Evolutionary conservation across 768 basidiomycete species (phyloP), one percentile per base, ranked within the genome.

Genomic region (Leccinum pellstonianum): DNA sequence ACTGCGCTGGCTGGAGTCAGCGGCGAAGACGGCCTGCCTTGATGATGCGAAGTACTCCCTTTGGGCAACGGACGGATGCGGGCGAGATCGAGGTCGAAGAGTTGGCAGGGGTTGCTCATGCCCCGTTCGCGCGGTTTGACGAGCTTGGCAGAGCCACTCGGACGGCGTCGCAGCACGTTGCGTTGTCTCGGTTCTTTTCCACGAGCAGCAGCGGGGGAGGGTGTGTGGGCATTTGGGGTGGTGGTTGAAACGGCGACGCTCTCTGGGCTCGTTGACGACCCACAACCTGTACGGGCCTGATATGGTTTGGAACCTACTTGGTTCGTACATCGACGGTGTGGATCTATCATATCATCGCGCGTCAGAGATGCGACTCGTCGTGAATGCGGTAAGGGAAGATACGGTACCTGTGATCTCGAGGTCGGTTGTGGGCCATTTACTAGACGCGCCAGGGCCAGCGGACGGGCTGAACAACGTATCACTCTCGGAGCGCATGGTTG

Each of bases 1-100:
- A 83, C 77, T 0, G 77, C 77, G 1, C 77, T 74, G 0, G 81
- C 80, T 1, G 82, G 80, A 1, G 82, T 83, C 23, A 82, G 70
- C 7, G 67, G 27, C 27, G 58, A 55, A 56, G 59, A 14, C 4
- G 27, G 1, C 6, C 29, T 21, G 25, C 6, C 48, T 6, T 14
- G 43, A 12, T 33, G 43, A 46, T 46, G 55, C 6, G 56, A 57
- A 11, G 14, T 46, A 41, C 29, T 14, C 0, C 56, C 55, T 12
- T 55, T 58, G 12, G 52, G 50, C 3, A 38, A 29, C 8, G 48
- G 51, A 46, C 31, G 41, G 12, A 41, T 55, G 19, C 3, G 31
- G 12, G 55, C 43, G 17, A 37, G 31, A 29, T 29, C 27, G 27
- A 29, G 27, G 12, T 29, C 25, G 25, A 25, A 25, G 25, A 25